Evolutionary conservation across 352 stramenopile genomes (phyloP).

Genomic region (Globisporangium ultimum): DNA sequence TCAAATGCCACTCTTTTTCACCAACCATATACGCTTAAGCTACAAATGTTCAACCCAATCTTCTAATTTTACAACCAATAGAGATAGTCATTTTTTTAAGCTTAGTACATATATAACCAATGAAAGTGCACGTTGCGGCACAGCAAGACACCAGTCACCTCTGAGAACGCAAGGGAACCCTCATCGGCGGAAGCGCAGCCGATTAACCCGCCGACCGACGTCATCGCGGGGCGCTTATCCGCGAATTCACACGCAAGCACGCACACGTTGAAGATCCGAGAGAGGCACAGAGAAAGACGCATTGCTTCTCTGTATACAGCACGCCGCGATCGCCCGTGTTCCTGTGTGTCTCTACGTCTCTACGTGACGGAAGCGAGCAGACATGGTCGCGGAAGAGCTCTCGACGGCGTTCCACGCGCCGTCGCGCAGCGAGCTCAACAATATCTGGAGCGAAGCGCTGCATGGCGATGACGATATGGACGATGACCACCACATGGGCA

Average conservation of each 20-base stretch:
- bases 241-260: too few species aligned
- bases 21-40: neutral
- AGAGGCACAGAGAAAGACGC: too few species aligned
- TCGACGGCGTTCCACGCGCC: constrained; percentile 16
- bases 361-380: too few species aligned
- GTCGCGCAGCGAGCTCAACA: constrained; percentile 10
- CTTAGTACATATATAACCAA: neutral
- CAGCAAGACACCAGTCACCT: constrained; percentile 8
- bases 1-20: neutral
- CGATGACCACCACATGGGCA: neutral
- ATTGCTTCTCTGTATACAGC: too few species aligned
- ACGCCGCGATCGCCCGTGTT: too few species aligned
- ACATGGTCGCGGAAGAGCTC: constrained; percentile 8
- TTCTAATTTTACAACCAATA: neutral
- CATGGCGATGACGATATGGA: constrained; percentile 6
- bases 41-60: neutral
- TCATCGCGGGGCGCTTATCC: too few species aligned
- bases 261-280: too few species aligned
- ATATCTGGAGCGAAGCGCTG: constrained; percentile 13
- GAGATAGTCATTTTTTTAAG: too few species aligned
- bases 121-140: neutral
- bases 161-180: constrained; percentile 8
- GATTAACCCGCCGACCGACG: too few species aligned
- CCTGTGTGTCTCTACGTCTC: too few species aligned
- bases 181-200: too few species aligned